Base-by-base conservation (phyloP, 2,329 filamentous ascomycete species). In the Aspergillus japonicus region DNA sequence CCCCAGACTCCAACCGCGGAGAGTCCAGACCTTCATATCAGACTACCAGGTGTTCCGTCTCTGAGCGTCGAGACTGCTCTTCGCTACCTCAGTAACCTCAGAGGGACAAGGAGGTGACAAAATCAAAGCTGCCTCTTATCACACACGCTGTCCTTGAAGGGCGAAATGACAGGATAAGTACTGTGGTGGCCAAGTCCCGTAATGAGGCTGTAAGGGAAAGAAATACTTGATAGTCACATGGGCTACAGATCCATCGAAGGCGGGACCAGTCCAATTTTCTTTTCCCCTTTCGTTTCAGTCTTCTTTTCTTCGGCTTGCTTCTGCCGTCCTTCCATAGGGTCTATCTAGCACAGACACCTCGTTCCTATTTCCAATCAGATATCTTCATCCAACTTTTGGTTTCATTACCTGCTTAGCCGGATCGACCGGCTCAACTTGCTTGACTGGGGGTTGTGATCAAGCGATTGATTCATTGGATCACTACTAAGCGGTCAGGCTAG, bases 401-500 rank as follows among this genome's bases (percentile, higher is more conserved):
- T 42, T n/a, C 6, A 19, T 19, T 42, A 19, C 39, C 39, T 39
- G n/a, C n/a, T 29, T 4, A 44, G 11, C 44, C 47, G n/a, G 53
- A 23, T 47, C 11, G 44, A 47, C 19, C 26, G 42, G 26, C 26
- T 29, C 26, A 29, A 8, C 7, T 29, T 29, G 26, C 26, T 29
- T 29, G 26, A 29, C 8, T 29, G 2, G 26, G 47, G 47, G 26
- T 48, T 47, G 53, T 55, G 53, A 33, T 55, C 50, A 16, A 21
- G 23, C 14, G n/a, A 23, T 23, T 23, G 21, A 48, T 19, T 24
- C 53, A 23, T 55, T 42, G 42, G 48, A 55, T 55, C 53, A 47
- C 53, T 55, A 29, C 53, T 48, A 47, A 47, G 53, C 53, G 53
- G 44, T 55, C 53, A 55, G 53, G 53, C 53, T 47, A 55, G 53